Evolutionary conservation across 805 yeast species (phyloP).

Genomic region (Komagataella kurtzmanii): DNA sequence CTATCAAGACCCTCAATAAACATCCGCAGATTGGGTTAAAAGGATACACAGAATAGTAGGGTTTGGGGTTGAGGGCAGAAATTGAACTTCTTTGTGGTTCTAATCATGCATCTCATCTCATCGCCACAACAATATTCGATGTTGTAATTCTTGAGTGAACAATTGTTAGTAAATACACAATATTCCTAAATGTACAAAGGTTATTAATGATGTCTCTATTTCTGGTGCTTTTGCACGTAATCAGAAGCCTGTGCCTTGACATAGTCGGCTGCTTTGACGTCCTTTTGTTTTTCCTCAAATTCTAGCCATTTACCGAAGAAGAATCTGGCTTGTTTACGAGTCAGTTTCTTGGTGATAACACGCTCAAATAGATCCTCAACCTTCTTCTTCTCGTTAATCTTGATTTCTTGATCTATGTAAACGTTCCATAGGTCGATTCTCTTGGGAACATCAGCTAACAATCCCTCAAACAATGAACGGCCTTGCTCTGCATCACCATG

Average conservation of each 20-base stretch:
- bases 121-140: neutral
- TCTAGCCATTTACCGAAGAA: conserved; percentile 88
- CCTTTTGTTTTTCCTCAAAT: conserved; percentile 59
- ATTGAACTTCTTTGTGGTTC: neutral
- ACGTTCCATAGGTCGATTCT: conserved; percentile 92
- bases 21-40: neutral
- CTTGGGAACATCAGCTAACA: conserved; percentile 80
- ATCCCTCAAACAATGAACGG: conserved; percentile 87
- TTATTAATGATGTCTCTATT: neutral
- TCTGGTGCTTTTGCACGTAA: conserved; percentile 21
- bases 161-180: neutral
- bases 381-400: conserved; percentile 47
- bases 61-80: neutral
- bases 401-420: conserved; percentile 86
- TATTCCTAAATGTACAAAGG: neutral
- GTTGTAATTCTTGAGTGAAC: neutral
- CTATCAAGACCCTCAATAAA: neutral
- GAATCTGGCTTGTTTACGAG: conserved; percentile 85
- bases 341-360: conserved; percentile 50
- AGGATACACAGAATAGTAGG: neutral
- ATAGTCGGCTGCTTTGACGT: conserved; percentile 59
- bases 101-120: neutral
- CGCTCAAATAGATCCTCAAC: conserved; percentile 78
- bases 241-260: conserved; percentile 88
- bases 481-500: conserved; percentile 93